Percentiles rank a stretch among this genome's conserved stretches.
phyloP scores from a whole-genome alignment of 805 yeast species.

The Suhomyces vadensis region DNA sequence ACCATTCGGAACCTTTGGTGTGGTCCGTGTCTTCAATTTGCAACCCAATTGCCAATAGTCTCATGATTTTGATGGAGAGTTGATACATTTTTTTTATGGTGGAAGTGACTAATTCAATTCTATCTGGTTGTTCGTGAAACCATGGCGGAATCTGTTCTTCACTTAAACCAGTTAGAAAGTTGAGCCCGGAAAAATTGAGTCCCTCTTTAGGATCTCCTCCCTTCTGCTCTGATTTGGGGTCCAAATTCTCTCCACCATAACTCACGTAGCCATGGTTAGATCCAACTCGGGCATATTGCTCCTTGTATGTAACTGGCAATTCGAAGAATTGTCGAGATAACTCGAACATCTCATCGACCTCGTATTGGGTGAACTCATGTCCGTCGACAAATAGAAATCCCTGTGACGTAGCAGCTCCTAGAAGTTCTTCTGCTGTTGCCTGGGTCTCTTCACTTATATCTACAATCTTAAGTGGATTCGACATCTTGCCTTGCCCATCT shows the following conservation, averaged over 20 bases:
- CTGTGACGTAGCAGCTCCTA: constrained; percentile 60
- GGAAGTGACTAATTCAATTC: constrained; percentile 41
- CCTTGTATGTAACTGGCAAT: constrained; percentile 53
- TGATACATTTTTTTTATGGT: constrained; percentile 47
- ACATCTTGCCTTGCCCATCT: too few species aligned
- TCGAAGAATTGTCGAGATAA: constrained; percentile 53
- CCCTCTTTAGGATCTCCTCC: constrained; percentile 68
- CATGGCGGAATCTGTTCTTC: constrained; percentile 49
- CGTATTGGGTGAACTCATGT: constrained; percentile 57
- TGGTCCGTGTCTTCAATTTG: constrained; percentile 51
- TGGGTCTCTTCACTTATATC: constrained; percentile 52
- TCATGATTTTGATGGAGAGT: constrained; percentile 51
- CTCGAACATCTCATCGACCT: constrained; percentile 52
- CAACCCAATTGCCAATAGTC: constrained; percentile 61
- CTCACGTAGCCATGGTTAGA: constrained; percentile 63
- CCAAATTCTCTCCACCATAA: constrained; percentile 54
- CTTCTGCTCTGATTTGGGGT: constrained; percentile 30
- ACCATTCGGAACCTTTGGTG: constrained; percentile 54
- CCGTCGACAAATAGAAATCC: constrained; percentile 71
- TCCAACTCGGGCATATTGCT: constrained; percentile 48
- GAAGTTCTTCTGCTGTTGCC: constrained; percentile 50
- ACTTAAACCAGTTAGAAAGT: constrained; percentile 48
- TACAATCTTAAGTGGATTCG: constrained; percentile 54
- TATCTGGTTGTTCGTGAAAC: constrained; percentile 43
- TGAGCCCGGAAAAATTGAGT: constrained; percentile 61